These are phyloP conservation scores for Eutrema yunnanense DNA, from an alignment of 345 rosid species.

Conservation along the genomic window DNA sequence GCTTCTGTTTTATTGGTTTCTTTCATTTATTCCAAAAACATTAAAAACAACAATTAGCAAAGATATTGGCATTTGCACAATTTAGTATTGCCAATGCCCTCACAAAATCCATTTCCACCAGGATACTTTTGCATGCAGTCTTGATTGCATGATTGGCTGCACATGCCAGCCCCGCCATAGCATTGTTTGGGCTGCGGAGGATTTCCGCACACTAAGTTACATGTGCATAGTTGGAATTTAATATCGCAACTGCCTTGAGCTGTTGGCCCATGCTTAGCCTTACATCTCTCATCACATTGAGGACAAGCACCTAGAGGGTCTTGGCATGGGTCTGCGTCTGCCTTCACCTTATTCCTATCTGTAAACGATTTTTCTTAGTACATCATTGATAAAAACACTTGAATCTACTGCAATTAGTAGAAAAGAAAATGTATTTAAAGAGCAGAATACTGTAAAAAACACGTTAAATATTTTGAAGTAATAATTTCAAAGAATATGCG, in stretches of 20 bases:
- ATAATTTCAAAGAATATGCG: no score
- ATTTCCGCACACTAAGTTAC: neutral
- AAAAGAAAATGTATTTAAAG: neutral
- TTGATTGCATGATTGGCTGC: neutral
- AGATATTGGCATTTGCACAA: slow-evolving; percentile 12
- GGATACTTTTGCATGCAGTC: slow-evolving; percentile 2
- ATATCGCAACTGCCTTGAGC: neutral
- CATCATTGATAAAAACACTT: neutral
- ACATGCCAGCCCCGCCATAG: neutral
- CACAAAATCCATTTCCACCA: slow-evolving; percentile 7
- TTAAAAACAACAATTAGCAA: neutral
- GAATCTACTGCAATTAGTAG: neutral
- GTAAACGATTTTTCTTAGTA: neutral
- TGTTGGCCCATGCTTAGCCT: neutral
- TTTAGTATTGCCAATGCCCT: neutral
- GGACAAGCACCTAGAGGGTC: neutral
- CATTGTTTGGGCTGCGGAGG: neutral
- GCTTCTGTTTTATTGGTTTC: neutral
- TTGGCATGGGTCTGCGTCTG: neutral
- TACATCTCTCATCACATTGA: slow-evolving; percentile 15
- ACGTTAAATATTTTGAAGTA: no score
- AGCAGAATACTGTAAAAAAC: neutral
- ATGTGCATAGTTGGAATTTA: neutral
- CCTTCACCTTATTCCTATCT: neutral
- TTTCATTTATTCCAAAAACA: neutral